Evolutionary conservation across 2,329 filamentous ascomycete genomes (phyloP).

Genomic region (Cladophialophora chaetospira): DNA sequence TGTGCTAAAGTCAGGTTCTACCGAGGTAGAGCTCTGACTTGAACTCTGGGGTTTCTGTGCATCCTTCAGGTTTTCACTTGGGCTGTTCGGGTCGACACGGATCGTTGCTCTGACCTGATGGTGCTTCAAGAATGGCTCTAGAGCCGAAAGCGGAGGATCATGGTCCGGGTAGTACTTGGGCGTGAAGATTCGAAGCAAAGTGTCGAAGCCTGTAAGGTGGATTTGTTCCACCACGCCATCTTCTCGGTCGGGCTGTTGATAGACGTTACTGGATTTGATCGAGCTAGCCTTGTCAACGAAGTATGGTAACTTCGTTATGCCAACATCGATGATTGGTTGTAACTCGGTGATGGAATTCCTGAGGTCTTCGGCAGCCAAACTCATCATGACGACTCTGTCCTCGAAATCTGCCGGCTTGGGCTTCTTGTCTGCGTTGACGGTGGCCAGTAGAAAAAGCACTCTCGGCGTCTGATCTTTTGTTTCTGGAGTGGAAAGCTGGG

Average conservation of each 20-base stretch:
- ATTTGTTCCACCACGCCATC: slow-evolving; percentile 41
- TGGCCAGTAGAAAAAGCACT: slow-evolving; percentile 62
- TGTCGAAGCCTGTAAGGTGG: slow-evolving; percentile 53
- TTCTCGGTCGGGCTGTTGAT: slow-evolving; percentile 33
- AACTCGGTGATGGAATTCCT: slow-evolving; percentile 20
- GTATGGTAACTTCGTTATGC: slow-evolving; percentile 51
- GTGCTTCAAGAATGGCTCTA: slow-evolving; percentile 45
- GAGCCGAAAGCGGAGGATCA: slow-evolving; percentile 44
- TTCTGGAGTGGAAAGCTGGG: background rate
- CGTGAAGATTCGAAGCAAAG: slow-evolving; percentile 51
- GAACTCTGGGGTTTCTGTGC: slow-evolving; percentile 38
- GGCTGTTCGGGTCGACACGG: slow-evolving; percentile 35
- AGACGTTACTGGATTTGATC: slow-evolving; percentile 43
- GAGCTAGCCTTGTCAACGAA: slow-evolving; percentile 51
- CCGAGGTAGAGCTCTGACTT: background rate
- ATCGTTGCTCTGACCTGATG: slow-evolving; percentile 48
- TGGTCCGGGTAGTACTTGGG: slow-evolving; percentile 51
- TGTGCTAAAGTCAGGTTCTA: slow-evolving; percentile 1
- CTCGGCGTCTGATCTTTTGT: slow-evolving; percentile 40
- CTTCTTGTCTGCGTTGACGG: slow-evolving; percentile 66
- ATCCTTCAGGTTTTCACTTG: slow-evolving; percentile 35
- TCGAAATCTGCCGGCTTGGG: slow-evolving; percentile 52
- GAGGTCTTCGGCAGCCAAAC: slow-evolving; percentile 48
- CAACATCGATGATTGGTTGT: slow-evolving; percentile 48
- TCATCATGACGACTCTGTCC: slow-evolving; percentile 54